phyloP scores from a whole-genome alignment of 2,329 filamentous ascomycete species.

The Hypomyces perniciosus region DNA sequence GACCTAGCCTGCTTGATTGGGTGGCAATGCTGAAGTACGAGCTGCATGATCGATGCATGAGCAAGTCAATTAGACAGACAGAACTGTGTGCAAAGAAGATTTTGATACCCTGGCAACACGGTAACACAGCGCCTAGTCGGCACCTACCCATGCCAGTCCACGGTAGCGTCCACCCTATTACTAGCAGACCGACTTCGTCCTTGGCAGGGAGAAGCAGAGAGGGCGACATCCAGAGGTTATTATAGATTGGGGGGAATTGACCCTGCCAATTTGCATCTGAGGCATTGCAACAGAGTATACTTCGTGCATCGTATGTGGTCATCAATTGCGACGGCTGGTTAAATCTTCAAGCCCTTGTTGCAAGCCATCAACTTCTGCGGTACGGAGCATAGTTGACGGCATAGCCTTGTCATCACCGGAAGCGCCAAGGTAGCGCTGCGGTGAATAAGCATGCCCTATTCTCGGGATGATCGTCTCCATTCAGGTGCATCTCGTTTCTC shows the following conservation, averaged over 20 bases:
- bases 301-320: too few relatives aligned
- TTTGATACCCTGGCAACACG: background rate
- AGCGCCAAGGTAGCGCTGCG: background rate
- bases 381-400: background rate
- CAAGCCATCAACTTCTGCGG: too few relatives aligned
- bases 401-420: too few relatives aligned
- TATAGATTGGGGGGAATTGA: too few relatives aligned
- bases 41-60: background rate
- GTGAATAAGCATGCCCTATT: background rate
- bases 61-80: background rate
- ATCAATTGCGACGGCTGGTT: too few relatives aligned
- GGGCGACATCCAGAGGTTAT: background rate
- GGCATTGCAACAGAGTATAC: too few relatives aligned
- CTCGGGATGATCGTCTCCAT: background rate
- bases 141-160: background rate
- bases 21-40: slow-evolving; percentile 1
- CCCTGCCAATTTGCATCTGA: too few relatives aligned
- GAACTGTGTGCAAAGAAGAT: background rate
- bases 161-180: background rate
- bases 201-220: background rate
- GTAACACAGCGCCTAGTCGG: background rate
- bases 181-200: too few relatives aligned
- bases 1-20: slow-evolving; percentile 6
- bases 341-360: too few relatives aligned
- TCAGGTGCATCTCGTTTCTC: background rate